Evolutionary conservation across 148 eudicot genomes (phyloP), one percentile per base, ranked within the genome.

Genomic region (Camellia japonica): DNA sequence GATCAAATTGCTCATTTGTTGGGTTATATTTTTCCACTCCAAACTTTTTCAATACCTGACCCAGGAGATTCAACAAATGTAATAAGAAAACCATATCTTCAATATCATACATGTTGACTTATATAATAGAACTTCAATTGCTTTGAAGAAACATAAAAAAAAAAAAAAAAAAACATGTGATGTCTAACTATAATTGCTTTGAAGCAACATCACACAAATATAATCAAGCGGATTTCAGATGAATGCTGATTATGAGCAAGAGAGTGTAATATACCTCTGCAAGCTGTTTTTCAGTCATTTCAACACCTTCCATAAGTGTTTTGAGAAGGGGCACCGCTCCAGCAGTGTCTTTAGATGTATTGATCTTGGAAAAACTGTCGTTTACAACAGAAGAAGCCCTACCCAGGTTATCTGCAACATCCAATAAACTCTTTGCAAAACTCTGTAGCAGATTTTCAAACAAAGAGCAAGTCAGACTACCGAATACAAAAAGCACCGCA

Each of bases 231-330:
- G 70, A 42, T 38, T 16, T 38, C 69, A 30, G 23, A 75, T 3
- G 10, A 63, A 6, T 44, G 42, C 42, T 0, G 8, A 46, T 0
- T 64, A 11, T 4, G 68, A 78, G 73, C 4, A 19, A 43, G 19
- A 77, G 44, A 49, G 52, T 66, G 58, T 49, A 68, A 60, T 78
- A 43, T 74, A 96, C 98, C 97, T 91, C 99, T 15, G 87, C 68
- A 54, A 96, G 90, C 79, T 93, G 98, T 87, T 96, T 96, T 83
- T 93, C 95, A 8, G 98, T 93, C 98, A 96, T 93, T 78, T 90
- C 95, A 84, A 96, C 99, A 76, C 99, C 99, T 88, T 96, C 95
- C 80, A 94, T 83, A 76, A 96, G 90, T 46, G 95, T 86, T 89
- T 91, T 96, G 59, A 96, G 82, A 85, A 92, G 95, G 66, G 93